phyloP scores from a whole-genome alignment of 768 basidiomycete genomes.

The Holtermannia corniformis region DNA sequence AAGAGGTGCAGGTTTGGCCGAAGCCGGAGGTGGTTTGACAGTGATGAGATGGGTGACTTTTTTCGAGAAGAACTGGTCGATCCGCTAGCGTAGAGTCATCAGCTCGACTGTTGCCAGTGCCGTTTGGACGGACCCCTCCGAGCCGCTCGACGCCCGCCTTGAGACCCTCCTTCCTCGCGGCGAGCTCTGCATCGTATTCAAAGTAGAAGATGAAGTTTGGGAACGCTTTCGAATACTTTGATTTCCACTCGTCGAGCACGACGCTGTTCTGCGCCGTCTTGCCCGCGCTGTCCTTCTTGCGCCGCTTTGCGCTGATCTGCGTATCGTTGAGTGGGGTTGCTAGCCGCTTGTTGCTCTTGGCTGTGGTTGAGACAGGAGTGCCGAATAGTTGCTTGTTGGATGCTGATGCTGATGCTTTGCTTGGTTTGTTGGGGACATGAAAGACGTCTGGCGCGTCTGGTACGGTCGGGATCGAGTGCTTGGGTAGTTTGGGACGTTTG shows the following conservation, averaged over 20 bases:
- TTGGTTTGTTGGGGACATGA: too few relatives aligned
- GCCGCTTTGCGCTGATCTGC: not conserved
- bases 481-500: too few relatives aligned
- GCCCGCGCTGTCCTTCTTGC: not conserved
- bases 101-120: conserved; percentile 3
- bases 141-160: conserved; percentile 55
- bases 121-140: conserved; percentile 58
- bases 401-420: too few relatives aligned
- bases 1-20: conserved; percentile 13
- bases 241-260: conserved; percentile 54
- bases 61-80: conserved; percentile 81
- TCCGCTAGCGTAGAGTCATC: conserved; percentile 48
- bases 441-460: too few relatives aligned
- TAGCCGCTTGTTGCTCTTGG: not conserved
- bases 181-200: conserved; percentile 50
- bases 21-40: conserved; percentile 24
- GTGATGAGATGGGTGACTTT: conserved; percentile 82
- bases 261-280: not conserved
- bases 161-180: conserved; percentile 44
- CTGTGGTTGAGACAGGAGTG: not conserved
- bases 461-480: too few relatives aligned
- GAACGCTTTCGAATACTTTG: conserved; percentile 78
- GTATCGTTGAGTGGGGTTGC: not conserved
- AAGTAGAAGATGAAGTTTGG: conserved; percentile 78
- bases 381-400: too few relatives aligned